Evolutionary conservation across 768 basidiomycete genomes (phyloP).

Genomic region (Leccinum aurantiacum): DNA sequence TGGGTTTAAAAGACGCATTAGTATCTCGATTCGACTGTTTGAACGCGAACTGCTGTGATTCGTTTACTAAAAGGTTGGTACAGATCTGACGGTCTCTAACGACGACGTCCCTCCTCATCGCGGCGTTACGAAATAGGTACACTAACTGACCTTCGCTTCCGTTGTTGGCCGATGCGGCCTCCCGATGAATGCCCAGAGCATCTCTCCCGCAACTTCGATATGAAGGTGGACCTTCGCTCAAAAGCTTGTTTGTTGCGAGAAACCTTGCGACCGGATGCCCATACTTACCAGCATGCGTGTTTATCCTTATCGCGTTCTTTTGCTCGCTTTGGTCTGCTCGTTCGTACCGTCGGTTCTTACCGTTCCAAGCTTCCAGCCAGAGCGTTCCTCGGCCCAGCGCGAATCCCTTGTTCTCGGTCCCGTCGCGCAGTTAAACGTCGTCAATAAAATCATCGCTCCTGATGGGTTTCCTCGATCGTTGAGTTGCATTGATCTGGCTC

Average conservation of each 20-base stretch:
- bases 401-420: slow-evolving; percentile 18
- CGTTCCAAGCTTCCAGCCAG: not conserved
- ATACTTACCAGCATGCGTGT: slow-evolving; percentile 6
- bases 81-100: slow-evolving; percentile 2
- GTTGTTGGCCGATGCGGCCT: not conserved
- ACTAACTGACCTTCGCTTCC: not conserved
- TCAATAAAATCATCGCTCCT: slow-evolving; percentile 44
- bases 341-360: not conserved
- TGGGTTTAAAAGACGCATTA: not conserved
- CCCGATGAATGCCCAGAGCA: not conserved
- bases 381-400: not conserved
- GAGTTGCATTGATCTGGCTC: slow-evolving; percentile 12
- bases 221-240: not conserved
- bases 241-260: not conserved
- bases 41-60: not conserved
- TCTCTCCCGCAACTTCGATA: not conserved
- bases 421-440: slow-evolving; percentile 35
- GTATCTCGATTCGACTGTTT: slow-evolving; percentile 1
- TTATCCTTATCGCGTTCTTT: not conserved
- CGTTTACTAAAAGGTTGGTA: not conserved
- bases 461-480: slow-evolving; percentile 47
- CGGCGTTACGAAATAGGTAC: slow-evolving; percentile 1
- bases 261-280: not conserved
- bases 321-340: not conserved
- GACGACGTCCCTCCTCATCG: not conserved